Conservation (phyloP, 306 rosid species). For the Spatholobus suberectus region DNA sequence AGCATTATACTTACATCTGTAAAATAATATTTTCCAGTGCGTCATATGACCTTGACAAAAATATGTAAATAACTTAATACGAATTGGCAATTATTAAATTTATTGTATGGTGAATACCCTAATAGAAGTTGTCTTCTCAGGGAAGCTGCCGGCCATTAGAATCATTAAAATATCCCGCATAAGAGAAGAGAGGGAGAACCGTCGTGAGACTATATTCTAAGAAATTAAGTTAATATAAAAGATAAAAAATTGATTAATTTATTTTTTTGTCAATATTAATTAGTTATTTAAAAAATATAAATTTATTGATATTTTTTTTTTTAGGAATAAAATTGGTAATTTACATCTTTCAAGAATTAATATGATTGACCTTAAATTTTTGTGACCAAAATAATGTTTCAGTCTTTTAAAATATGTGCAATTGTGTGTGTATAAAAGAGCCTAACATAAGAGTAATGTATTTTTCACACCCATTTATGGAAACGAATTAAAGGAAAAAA, state of each 20-base stretch:
- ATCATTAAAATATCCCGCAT: not conserved
- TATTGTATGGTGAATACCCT: not conserved
- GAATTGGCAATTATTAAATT: slow-evolving; percentile 39
- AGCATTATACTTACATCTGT: not conserved
- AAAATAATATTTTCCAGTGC: not conserved
- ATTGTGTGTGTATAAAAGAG: not conserved
- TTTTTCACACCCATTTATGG: not conserved
- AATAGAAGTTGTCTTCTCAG: slow-evolving; percentile 23
- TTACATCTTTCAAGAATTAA: not conserved
- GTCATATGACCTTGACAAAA: slow-evolving; percentile 1
- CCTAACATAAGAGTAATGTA: not conserved
- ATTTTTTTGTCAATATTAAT: not conserved
- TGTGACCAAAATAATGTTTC: not conserved
- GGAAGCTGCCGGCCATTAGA: slow-evolving; percentile 15
- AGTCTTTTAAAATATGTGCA: not conserved
- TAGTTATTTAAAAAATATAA: not conserved
- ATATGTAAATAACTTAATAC: not conserved
- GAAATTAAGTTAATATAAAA: not conserved
- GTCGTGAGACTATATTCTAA: not conserved
- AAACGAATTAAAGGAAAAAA: not conserved
- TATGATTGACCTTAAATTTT: not conserved
- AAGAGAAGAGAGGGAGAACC: not conserved
- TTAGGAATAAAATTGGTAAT: not conserved
- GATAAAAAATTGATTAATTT: not conserved
- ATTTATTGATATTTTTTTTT: no score